Conservation (phyloP, 257 asterid species). For the Cordia subcordata region DNA sequence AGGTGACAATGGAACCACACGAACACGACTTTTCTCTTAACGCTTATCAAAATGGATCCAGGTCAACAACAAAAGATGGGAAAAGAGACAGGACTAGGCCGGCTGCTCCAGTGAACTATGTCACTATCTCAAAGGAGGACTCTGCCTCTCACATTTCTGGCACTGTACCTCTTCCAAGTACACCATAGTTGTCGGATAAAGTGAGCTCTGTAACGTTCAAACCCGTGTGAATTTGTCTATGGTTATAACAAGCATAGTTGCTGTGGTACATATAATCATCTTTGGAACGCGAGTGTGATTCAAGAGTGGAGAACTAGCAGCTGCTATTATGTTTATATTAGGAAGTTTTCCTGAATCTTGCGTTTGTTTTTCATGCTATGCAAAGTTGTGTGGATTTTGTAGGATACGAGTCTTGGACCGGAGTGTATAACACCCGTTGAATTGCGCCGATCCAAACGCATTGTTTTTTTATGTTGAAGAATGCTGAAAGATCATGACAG, state of each 20-base stretch:
- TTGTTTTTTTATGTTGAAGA: no score
- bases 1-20: conserved; percentile 55
- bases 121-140: conserved; percentile 66
- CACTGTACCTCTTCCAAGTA: conserved; percentile 27
- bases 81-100: conserved; percentile 57
- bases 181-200: conserved; percentile 22
- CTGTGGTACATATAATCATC: conserved; percentile 25
- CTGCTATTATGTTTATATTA: conserved; percentile 14
- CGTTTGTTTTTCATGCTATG: neutral
- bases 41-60: conserved; percentile 79
- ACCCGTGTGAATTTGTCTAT: conserved; percentile 11
- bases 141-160: conserved; percentile 44
- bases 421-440: no score
- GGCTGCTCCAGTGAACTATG: conserved; percentile 67
- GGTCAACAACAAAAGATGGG: conserved; percentile 69
- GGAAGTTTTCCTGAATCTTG: conserved; percentile 1
- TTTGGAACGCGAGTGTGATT: neutral
- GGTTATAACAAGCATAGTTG: conserved; percentile 24
- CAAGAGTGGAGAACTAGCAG: conserved; percentile 8
- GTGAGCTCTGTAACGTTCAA: conserved; percentile 9
- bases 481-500: no score
- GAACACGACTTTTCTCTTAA: conserved; percentile 79
- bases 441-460: no score
- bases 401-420: no score
- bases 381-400: no score